phyloP scores from a whole-genome alignment of 768 basidiomycete genomes.

The Termitomyces sp. region DNA sequence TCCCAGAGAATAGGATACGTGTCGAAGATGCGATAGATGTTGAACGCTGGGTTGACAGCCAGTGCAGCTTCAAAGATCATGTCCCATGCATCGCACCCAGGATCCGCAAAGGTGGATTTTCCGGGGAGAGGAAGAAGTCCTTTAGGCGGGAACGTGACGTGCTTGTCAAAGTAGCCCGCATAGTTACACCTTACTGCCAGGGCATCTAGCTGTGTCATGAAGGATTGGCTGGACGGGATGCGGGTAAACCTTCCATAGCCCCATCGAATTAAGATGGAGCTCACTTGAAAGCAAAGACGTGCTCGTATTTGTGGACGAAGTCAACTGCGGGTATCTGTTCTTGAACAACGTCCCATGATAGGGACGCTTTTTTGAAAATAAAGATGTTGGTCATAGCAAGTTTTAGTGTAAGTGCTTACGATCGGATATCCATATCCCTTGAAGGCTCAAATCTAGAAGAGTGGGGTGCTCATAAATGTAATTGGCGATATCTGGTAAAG shows the following conservation, averaged over 20 bases:
- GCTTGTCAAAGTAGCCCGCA: constrained; percentile 53
- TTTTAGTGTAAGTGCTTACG: constrained; percentile 36
- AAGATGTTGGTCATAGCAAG: not conserved
- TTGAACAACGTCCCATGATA: constrained; percentile 65
- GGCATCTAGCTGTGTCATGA: constrained; percentile 54
- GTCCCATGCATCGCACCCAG: constrained; percentile 67
- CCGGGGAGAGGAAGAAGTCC: constrained; percentile 67
- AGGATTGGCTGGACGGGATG: constrained; percentile 45
- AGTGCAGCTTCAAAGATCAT: constrained; percentile 60
- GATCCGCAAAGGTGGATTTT: constrained; percentile 37
- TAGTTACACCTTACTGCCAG: constrained; percentile 57
- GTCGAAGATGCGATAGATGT: constrained; percentile 76
- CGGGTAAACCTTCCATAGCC: not conserved
- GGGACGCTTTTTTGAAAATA: constrained; percentile 33
- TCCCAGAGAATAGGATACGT: constrained; percentile 75
- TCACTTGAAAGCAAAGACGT: constrained; percentile 72
- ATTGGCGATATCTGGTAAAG: constrained; percentile 61
- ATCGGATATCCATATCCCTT: constrained; percentile 72
- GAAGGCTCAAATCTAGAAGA: constrained; percentile 50
- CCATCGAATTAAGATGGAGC: constrained; percentile 11
- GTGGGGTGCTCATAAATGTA: constrained; percentile 61
- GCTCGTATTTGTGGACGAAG: constrained; percentile 70
- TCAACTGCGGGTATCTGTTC: constrained; percentile 67
- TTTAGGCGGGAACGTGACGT: constrained; percentile 66
- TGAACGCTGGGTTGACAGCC: constrained; percentile 67